These are phyloP conservation scores for Insectozyma bohioensis DNA, from an alignment of 1,139 yeast genomes.

Conservation along the genomic window DNA sequence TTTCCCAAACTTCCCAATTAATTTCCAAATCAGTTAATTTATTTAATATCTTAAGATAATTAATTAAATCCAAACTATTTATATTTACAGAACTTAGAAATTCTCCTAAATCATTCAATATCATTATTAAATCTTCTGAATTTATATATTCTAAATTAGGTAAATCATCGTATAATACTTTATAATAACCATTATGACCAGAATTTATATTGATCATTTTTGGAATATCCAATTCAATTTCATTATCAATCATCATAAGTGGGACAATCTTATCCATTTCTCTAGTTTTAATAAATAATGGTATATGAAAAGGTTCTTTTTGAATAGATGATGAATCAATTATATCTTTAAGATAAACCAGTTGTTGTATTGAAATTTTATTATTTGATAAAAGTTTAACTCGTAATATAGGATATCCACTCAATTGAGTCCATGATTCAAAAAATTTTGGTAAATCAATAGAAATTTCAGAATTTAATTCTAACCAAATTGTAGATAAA, in stretches of 20 bases:
- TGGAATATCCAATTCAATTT: conserved; percentile 33
- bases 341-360: conserved; percentile 27
- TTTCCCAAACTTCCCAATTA: conserved; percentile 28
- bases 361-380: conserved; percentile 48
- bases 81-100: conserved; percentile 24
- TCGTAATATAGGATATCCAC: conserved; percentile 57
- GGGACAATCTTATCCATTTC: conserved; percentile 33
- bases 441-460: conserved; percentile 41
- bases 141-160: conserved; percentile 26
- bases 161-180: conserved; percentile 25
- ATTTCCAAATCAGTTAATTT: conserved; percentile 20
- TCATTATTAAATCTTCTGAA: conserved; percentile 30
- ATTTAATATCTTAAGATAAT: conserved; percentile 31
- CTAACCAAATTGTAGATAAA: conserved; percentile 59
- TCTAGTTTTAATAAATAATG: conserved; percentile 46
- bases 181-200: conserved; percentile 48
- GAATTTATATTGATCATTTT: conserved; percentile 38
- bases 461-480: conserved; percentile 27
- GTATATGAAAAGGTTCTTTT: conserved; percentile 51
- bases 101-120: conserved; percentile 39
- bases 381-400: conserved; percentile 29
- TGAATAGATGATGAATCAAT: conserved; percentile 28
- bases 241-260: conserved; percentile 50
- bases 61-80: conserved; percentile 23
- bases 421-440: conserved; percentile 58